Base-by-base conservation (phyloP, 306 rosid genomes). In the Ammopiptanthus mongolicus region DNA sequence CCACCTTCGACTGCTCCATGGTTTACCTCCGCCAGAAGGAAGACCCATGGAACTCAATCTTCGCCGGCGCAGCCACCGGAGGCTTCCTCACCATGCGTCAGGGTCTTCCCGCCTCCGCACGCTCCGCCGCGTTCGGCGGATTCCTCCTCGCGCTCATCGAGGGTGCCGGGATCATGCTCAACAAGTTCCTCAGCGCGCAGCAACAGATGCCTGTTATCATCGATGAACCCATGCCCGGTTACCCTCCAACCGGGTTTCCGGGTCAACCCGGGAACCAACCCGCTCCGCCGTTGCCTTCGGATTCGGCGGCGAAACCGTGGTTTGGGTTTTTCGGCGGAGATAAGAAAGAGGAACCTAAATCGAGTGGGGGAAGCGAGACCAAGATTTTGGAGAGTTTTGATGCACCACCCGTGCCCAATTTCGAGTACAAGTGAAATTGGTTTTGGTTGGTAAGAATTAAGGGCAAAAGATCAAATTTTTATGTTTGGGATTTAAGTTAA, bases 11-110 rank as follows among this genome's bases (percentile, higher is more conserved):
- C 80, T 91, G 96, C 67, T 52, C 92, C 61, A 82, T 94, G 91
- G 97, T 94, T 37, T 89, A 91, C 64, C 64, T 89, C 5, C 92
- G 98, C 39, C 96, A 90, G 75, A 94, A 91, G 81, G 98, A 94
- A 78, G 98, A 94, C 23, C 98, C 98, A 0, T 94, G 96, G 97
- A 94, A 94, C 74, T 91, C 97, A 10, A 91, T 94, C 55, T 73
- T 88, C 21, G 87, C 96, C 69, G 98, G 97, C 25, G 90, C 93
- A 5, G 95, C 97, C 52, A 91, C 98, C 13, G 96, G 96, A 0
- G 97, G 95, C 13, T 87, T 94, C 56, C 96, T 94, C 58, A 87
- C 88, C 73, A 87, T 88, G 97, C 90, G 97, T 0, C 93, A 90
- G 75, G 97, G 98, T 0, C 69, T 83, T 0, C 60, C 79, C 4